Conservation (phyloP, 805 yeast species). For the Monosporozyma yasuniensis region DNA sequence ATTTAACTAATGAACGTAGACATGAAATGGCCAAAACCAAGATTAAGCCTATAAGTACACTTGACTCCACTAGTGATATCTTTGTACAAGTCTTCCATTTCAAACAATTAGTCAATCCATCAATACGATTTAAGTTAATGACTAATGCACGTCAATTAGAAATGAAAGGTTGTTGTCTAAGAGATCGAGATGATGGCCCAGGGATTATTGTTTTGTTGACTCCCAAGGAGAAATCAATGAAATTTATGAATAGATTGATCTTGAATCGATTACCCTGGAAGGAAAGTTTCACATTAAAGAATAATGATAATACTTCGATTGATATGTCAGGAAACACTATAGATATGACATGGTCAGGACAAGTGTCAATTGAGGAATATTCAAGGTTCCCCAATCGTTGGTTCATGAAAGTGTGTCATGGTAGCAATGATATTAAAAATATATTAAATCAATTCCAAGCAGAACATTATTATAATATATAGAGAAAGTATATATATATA, state of each 20-base stretch:
- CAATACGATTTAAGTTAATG: constrained; percentile 66
- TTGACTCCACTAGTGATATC: not conserved
- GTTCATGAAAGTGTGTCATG: constrained; percentile 49
- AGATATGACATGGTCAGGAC: constrained; percentile 56
- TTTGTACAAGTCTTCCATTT: constrained; percentile 48
- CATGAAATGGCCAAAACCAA: constrained; percentile 26
- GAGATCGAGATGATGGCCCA: constrained; percentile 34
- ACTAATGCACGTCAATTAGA: constrained; percentile 68
- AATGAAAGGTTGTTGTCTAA: constrained; percentile 54
- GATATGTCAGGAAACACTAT: constrained; percentile 22
- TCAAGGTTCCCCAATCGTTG: constrained; percentile 50
- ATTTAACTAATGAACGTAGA: constrained; percentile 50
- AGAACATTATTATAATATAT: constrained; percentile 31
- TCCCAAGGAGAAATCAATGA: constrained; percentile 57
- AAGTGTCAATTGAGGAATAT: constrained; percentile 25
- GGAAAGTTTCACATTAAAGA: constrained; percentile 33
- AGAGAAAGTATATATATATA: not conserved
- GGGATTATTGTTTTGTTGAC: constrained; percentile 56
- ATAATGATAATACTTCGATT: constrained; percentile 7
- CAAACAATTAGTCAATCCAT: constrained; percentile 46
- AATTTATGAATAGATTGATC: constrained; percentile 55
- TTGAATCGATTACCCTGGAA: constrained; percentile 63
- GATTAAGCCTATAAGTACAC: not conserved
- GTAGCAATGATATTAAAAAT: constrained; percentile 42
- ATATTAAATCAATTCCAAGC: constrained; percentile 43